Base-by-base conservation (phyloP, 495 filamentous ascomycete genomes). In the Pyrenopolyporus hunteri region DNA sequence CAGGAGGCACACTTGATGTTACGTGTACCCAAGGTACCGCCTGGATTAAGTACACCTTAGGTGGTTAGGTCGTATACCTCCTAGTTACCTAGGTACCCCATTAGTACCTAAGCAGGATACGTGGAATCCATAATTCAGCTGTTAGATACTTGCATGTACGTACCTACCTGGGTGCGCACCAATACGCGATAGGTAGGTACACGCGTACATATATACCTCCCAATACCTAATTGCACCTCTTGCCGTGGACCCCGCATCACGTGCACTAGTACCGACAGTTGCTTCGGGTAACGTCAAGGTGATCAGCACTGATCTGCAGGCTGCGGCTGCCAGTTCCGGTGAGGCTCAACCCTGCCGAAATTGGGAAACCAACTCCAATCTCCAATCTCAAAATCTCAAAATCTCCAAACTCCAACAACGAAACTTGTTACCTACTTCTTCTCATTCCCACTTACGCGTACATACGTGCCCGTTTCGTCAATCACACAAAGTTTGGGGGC, bases 261-360 rank as follows among this genome's bases (percentile, higher is more conserved):
- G 63, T 66, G 14, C 4, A 28, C 3, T 17, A 31, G 23, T 45
- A 10, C 46, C 33, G 60, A 35, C 36, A 45, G 26, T 17, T 44
- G 13, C 28, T 52, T 51, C 26, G 37, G 37, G 50, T n/a, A 19
- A 13, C 49, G 7, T 48, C 35, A 35, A 53, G 26, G 46, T 26
- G 62, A 61, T 62, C 63, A 48, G 57, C 63, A 33, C 37, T 55
- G 59, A 62, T 63, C 57, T 63, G 59, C 64, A 55, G 53, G 64
- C 49, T 40, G 59, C 64, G 51, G 58, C 48, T 59, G 53, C 52
- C 36, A 44, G 28, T 45, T 39, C 14, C 33, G 36, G 54, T 66
- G 63, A 66, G 63, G 63, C 63, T 66, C 63, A 66, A 59, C 48
- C 44, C 49, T 57, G 32, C 31, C 39, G 20, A 43, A 58, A 64